Percentiles rank a stretch among this genome's conserved stretches.
Evolutionary conservation across 768 basidiomycete species (phyloP).

Genomic region (Naganishia onofrii): DNA sequence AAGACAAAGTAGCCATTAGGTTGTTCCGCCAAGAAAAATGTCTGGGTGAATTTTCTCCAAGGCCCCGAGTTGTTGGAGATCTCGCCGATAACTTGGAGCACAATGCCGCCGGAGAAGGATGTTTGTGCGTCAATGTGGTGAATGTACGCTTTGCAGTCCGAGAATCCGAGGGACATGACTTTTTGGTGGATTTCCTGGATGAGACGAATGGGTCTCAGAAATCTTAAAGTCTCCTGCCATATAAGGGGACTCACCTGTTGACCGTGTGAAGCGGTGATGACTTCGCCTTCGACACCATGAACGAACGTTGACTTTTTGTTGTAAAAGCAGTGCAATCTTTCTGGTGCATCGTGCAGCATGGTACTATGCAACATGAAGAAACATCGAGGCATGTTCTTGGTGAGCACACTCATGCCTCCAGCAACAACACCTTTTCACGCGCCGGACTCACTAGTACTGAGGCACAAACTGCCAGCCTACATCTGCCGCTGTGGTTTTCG

Average conservation of each 20-base stretch:
- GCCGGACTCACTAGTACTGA: slow-evolving; percentile 72
- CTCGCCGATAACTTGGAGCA: slow-evolving; percentile 99
- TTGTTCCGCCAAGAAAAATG: slow-evolving; percentile 99
- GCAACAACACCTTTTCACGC: neutral
- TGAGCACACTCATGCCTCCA: neutral
- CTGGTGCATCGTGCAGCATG: slow-evolving; percentile 95
- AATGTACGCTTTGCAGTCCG: slow-evolving; percentile 98
- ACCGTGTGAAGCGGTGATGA: slow-evolving; percentile 79
- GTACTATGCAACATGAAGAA: slow-evolving; percentile 55
- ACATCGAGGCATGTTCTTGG: neutral
- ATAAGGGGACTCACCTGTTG: slow-evolving; percentile 69
- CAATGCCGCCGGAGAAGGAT: slow-evolving; percentile 89
- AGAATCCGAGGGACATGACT: slow-evolving; percentile 87
- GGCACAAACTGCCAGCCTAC: slow-evolving; percentile 99
- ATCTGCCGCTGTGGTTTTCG: slow-evolving; percentile 59
- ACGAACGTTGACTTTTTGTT: slow-evolving; percentile 95
- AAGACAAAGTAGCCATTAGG: slow-evolving; percentile 98
- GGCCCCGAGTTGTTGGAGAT: slow-evolving; percentile 84
- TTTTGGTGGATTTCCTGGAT: slow-evolving; percentile 91
- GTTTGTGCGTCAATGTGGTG: slow-evolving; percentile 97
- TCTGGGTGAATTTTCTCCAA: slow-evolving; percentile 99
- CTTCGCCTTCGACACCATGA: slow-evolving; percentile 97
- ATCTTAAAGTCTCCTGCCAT: neutral
- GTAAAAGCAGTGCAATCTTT: slow-evolving; percentile 97
- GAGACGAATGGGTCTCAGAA: neutral